Evolutionary conservation across 2,329 filamentous ascomycete species (phyloP).

Genomic region (Penicillium sp.): DNA sequence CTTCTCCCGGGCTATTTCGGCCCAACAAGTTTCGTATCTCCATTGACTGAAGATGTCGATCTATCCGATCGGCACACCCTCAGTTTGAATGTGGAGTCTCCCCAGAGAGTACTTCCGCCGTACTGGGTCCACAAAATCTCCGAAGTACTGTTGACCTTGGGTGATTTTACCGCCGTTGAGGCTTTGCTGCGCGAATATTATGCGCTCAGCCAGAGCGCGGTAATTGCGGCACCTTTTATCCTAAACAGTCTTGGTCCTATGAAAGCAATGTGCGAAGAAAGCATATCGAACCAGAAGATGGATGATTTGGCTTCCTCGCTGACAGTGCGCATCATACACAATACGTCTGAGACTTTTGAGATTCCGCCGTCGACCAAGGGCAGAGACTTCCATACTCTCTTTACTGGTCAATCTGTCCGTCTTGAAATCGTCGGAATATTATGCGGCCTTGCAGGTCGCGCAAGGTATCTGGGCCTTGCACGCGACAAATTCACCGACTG

Average conservation of each 20-base stretch:
- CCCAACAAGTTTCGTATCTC: conserved; percentile 35
- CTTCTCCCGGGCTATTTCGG: conserved; percentile 34
- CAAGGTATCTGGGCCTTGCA: conserved; percentile 23
- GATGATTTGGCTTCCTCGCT: conserved; percentile 11
- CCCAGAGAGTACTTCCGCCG: conserved; percentile 17
- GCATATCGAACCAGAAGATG: conserved; percentile 5
- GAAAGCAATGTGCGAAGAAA: conserved; percentile 15
- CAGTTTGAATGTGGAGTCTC: conserved; percentile 10
- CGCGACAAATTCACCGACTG: conserved; percentile 12
- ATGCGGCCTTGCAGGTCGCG: conserved; percentile 39
- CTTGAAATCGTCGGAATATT: conserved; percentile 43
- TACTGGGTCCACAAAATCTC: conserved; percentile 24
- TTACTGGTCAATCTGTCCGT: conserved; percentile 39
- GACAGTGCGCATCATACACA: conserved; percentile 25
- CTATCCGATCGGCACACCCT: conserved; percentile 16
- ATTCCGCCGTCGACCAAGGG: conserved; percentile 28
- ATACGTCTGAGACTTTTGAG: conserved; percentile 25
- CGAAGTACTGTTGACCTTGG: conserved; percentile 18
- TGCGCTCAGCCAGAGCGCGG: conserved; percentile 31
- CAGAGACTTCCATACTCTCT: conserved; percentile 39
- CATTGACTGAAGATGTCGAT: conserved; percentile 25
- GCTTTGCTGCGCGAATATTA: conserved; percentile 25
- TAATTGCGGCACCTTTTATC: conserved; percentile 38
- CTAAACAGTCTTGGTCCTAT: conserved; percentile 33
- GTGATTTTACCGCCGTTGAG: conserved; percentile 18